These are phyloP conservation scores for Colletotrichum graminicola DNA, from an alignment of 2,329 filamentous ascomycete genomes.

Conservation along the genomic window DNA sequence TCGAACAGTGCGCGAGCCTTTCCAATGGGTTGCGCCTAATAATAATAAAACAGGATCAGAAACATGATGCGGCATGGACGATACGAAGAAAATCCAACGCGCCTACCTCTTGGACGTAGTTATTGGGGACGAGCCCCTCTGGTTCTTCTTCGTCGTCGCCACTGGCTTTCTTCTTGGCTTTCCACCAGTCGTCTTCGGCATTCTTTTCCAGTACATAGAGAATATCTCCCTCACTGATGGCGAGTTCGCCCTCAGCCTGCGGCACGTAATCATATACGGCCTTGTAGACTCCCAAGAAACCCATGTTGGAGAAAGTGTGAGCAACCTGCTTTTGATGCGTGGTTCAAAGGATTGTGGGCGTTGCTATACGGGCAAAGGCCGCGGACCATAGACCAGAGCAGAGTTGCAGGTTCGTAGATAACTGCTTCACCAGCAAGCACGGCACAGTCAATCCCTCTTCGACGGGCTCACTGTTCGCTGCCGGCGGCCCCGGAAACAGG, in stretches of 20 bases:
- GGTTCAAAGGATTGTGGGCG: neutral
- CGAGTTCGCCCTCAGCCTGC: slow-evolving; percentile 86
- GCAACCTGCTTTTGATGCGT: neutral
- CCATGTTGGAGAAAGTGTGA: slow-evolving; percentile 67
- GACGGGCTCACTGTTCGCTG: slow-evolving; percentile 23
- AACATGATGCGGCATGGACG: neutral
- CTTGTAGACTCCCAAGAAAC: slow-evolving; percentile 90
- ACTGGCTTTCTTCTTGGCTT: slow-evolving; percentile 89
- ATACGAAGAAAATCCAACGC: neutral
- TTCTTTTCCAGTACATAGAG: slow-evolving; percentile 91
- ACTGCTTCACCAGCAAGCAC: slow-evolving; percentile 1
- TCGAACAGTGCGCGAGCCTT: slow-evolving; percentile 96
- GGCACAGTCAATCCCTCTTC: slow-evolving; percentile 8
- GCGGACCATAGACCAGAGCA: slow-evolving; percentile 7
- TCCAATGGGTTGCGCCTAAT: slow-evolving; percentile 66
- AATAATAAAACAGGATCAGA: neutral
- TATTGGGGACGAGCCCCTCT: slow-evolving; percentile 89
- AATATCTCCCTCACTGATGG: slow-evolving; percentile 86
- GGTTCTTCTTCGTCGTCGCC: slow-evolving; percentile 91
- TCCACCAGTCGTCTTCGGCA: slow-evolving; percentile 89
- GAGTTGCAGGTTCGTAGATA: neutral
- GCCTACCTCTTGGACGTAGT: slow-evolving; percentile 90
- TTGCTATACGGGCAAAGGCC: neutral
- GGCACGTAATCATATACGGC: slow-evolving; percentile 94
- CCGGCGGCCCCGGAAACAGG: slow-evolving; percentile 25